Evolutionary conservation across 225 moss, liverwort and hornwort genomes (phyloP).

Genomic region (Bryoerythrophyllum caledonicum): DNA sequence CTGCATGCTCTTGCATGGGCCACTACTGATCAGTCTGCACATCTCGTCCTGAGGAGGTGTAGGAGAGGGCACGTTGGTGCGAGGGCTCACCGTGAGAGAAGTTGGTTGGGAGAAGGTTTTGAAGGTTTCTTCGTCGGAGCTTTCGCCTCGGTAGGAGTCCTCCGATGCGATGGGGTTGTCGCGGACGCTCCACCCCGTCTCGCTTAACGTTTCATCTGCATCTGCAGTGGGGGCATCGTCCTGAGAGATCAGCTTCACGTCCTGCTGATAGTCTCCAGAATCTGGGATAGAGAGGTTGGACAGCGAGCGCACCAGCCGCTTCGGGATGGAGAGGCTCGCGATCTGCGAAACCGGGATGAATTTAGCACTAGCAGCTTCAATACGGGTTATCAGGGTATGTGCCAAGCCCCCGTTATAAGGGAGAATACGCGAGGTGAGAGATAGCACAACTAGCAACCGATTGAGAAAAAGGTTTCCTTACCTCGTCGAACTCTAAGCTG

Average conservation of each 20-base stretch:
- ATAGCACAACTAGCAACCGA: too few species aligned
- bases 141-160: slow-evolving; percentile 56
- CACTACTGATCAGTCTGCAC: too few species aligned
- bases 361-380: too few species aligned
- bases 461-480: neutral
- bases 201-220: slow-evolving; percentile 51
- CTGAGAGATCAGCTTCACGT: slow-evolving; percentile 33
- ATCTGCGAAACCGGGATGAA: slow-evolving; percentile 28
- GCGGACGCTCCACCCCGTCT: slow-evolving; percentile 82
- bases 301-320: slow-evolving; percentile 67
- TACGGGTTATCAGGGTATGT: too few species aligned
- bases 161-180: slow-evolving; percentile 93
- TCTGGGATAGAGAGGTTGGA: slow-evolving; percentile 46
- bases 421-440: too few species aligned
- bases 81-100: slow-evolving; percentile 38
- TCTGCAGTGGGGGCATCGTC: slow-evolving; percentile 25
- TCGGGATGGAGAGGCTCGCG: slow-evolving; percentile 51
- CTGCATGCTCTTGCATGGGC: too few species aligned
- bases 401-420: too few species aligned
- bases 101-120: slow-evolving; percentile 11
- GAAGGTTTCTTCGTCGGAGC: slow-evolving; percentile 51
- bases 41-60: too few species aligned
- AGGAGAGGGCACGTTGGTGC: slow-evolving; percentile 42
- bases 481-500: slow-evolving; percentile 24
- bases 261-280: slow-evolving; percentile 27